A percentile compares a stretch with the other conserved stretches of the same genome.
Conservation (phyloP, 345 rosid species). For the Populus nigra region DNA sequence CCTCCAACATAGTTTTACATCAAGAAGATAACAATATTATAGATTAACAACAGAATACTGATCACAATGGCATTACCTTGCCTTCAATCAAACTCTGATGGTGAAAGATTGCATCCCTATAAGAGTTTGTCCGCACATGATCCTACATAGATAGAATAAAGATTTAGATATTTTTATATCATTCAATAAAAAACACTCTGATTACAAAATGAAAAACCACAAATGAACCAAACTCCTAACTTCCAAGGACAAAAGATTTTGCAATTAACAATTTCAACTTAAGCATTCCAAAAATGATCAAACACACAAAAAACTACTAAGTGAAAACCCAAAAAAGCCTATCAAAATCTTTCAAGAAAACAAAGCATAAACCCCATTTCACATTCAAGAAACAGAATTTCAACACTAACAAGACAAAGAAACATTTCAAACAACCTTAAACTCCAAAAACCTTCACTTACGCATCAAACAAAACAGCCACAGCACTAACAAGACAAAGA, state of each 20-base stretch:
- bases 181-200: slow-evolving; percentile 11
- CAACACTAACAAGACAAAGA: too few relatives aligned
- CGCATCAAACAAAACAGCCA: too few relatives aligned
- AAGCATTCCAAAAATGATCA: too few relatives aligned
- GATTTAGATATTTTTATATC: not conserved
- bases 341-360: too few relatives aligned
- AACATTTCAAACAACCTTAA: too few relatives aligned
- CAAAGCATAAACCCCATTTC: too few relatives aligned
- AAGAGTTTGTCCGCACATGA: slow-evolving; percentile 75
- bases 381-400: too few relatives aligned
- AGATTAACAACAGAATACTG: slow-evolving; percentile 10
- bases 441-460: too few relatives aligned
- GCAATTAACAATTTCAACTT: not conserved
- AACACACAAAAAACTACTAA: too few relatives aligned
- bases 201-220: not conserved
- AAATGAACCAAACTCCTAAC: not conserved
- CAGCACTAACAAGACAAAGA: too few relatives aligned
- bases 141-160: slow-evolving; percentile 44
- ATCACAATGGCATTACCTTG: slow-evolving; percentile 58
- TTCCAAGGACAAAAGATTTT: not conserved
- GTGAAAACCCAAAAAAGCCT: too few relatives aligned
- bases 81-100: slow-evolving; percentile 77
- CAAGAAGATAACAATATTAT: too few relatives aligned
- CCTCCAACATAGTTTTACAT: not conserved
- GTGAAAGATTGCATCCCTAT: slow-evolving; percentile 79